Conservation (phyloP, 495 filamentous ascomycete genomes). For the Penicillium pancosmium region DNA sequence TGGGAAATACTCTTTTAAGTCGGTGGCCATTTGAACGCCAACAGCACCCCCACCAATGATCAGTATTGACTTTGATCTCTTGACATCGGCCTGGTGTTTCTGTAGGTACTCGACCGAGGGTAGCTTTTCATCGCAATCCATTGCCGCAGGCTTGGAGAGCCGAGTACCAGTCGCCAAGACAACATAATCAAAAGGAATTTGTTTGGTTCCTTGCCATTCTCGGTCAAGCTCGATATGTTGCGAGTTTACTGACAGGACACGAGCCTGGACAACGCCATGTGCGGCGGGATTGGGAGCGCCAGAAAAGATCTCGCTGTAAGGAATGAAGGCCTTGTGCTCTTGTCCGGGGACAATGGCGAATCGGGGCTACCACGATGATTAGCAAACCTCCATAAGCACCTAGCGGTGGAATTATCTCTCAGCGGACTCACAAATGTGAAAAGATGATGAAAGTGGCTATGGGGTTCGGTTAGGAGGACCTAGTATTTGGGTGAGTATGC, state of each 20-base stretch:
- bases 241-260: constrained; percentile 43
- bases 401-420: not conserved
- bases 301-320: constrained; percentile 46
- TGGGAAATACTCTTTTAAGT: constrained; percentile 60
- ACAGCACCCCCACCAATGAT: constrained; percentile 65
- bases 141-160: constrained; percentile 47
- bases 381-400: not conserved
- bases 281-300: constrained; percentile 30
- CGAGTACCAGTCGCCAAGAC: constrained; percentile 52
- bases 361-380: constrained; percentile 41
- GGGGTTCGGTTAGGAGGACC: constrained; percentile 52
- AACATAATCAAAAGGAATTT: constrained; percentile 51
- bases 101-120: constrained; percentile 44
- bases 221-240: constrained; percentile 47
- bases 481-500: constrained; percentile 9
- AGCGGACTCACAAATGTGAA: constrained; percentile 52
- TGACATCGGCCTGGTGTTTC: constrained; percentile 39
- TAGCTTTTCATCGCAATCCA: constrained; percentile 49
- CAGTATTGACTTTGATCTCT: constrained; percentile 47
- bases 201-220: constrained; percentile 45
- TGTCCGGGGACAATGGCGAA: constrained; percentile 51
- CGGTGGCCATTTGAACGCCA: constrained; percentile 62
- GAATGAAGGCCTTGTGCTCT: constrained; percentile 61
- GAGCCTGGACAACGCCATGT: constrained; percentile 46
- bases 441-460: constrained; percentile 57